A percentile compares a stretch with the other conserved stretches of the same genome.
Evolutionary conservation across 208 protist species (phyloP).

Genomic region (Crithidia bombi): DNA sequence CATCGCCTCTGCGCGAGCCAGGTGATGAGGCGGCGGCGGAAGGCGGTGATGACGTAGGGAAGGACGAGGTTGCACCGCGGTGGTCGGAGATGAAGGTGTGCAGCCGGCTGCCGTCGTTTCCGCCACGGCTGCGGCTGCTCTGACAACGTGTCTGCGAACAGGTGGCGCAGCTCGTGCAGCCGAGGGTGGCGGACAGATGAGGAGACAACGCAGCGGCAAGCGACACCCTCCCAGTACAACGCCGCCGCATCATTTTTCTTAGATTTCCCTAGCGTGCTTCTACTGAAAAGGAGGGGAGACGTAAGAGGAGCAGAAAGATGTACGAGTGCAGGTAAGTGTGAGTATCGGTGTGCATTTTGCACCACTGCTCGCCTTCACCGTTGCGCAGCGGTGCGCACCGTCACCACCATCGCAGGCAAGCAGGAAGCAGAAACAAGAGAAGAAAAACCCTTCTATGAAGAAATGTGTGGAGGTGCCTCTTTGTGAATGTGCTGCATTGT

Average conservation of each 20-base stretch:
- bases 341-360: no score
- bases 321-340: no score
- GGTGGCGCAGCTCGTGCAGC: neutral
- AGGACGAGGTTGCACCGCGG: slow-evolving; percentile 16
- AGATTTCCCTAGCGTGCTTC: neutral
- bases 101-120: slow-evolving; percentile 9
- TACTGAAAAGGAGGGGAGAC: no score
- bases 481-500: neutral
- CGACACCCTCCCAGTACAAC: slow-evolving; percentile 20
- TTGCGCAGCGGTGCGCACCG: no score
- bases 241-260: slow-evolving; percentile 45
- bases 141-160: slow-evolving; percentile 9
- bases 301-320: no score
- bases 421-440: neutral
- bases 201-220: neutral
- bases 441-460: neutral
- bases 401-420: no score
- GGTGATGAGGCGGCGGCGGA: neutral
- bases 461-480: neutral
- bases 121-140: slow-evolving; percentile 19
- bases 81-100: slow-evolving; percentile 33
- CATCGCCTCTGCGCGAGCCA: neutral
- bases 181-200: neutral
- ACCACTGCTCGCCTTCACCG: no score
- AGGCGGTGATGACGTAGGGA: neutral